phyloP scores from a whole-genome alignment of 306 rosid species.

The Vicia villosa region DNA sequence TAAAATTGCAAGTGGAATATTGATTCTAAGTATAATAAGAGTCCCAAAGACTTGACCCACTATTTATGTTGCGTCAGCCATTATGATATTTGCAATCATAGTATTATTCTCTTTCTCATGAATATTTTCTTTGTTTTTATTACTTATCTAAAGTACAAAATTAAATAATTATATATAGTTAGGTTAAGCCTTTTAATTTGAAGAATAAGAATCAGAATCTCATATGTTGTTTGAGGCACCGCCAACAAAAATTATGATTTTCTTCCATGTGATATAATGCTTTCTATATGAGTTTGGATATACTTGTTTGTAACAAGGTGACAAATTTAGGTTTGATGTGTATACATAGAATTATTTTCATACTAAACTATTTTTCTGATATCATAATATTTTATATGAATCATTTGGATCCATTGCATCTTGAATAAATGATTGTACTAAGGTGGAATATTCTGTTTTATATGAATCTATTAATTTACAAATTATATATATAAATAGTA shows the following conservation, averaged over 20 bases:
- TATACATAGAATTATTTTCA: not conserved
- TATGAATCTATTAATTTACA: no score
- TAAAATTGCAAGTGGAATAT: conserved; percentile 36
- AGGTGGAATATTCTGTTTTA: conserved; percentile 8
- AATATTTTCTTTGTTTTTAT: conserved; percentile 20
- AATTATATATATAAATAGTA: no score
- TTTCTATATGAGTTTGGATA: conserved; percentile 41
- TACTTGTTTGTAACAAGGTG: conserved; percentile 28
- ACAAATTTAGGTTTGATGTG: conserved; percentile 29
- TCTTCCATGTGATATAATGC: conserved; percentile 49
- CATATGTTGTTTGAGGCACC: conserved; percentile 34
- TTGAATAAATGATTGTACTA: conserved; percentile 39
- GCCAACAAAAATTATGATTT: conserved; percentile 26
- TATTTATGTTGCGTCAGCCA: conserved; percentile 29
- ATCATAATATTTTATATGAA: conserved; percentile 37
- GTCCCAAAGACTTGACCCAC: conserved; percentile 33
- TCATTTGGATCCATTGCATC: conserved; percentile 35
- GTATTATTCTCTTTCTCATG: conserved; percentile 30
- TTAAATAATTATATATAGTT: conserved; percentile 13
- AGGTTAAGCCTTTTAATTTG: conserved; percentile 31
- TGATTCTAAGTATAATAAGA: conserved; percentile 14
- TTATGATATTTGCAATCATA: conserved; percentile 28
- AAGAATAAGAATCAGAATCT: conserved; percentile 56
- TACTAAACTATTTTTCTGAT: not conserved
- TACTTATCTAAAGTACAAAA: conserved; percentile 14